These are phyloP conservation scores for Venturia asperata DNA, from an alignment of 2,329 filamentous ascomycete species.

Conservation along the genomic window DNA sequence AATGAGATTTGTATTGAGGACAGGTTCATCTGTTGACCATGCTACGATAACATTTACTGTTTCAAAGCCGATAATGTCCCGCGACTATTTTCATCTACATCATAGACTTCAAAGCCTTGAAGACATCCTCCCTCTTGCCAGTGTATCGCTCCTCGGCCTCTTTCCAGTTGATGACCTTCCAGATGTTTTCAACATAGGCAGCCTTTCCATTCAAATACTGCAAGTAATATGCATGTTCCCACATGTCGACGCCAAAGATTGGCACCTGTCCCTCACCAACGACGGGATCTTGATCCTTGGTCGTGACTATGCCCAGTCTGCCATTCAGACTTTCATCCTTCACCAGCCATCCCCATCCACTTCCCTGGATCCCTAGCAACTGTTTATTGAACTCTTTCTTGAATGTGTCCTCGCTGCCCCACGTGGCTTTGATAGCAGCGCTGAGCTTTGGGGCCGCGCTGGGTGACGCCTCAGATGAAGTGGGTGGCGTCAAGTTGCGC, in stretches of 20 bases:
- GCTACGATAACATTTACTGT: not conserved
- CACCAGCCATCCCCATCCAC: constrained; percentile 84
- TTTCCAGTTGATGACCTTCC: constrained; percentile 74
- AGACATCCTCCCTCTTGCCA: constrained; percentile 36
- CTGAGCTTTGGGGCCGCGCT: constrained; percentile 51
- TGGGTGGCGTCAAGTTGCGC: constrained; percentile 66
- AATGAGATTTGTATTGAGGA: no score
- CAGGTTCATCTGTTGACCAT: no score
- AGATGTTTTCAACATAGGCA: constrained; percentile 68
- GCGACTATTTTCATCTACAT: constrained; percentile 18
- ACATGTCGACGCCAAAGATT: constrained; percentile 77
- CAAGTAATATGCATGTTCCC: constrained; percentile 89
- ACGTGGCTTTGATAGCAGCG: constrained; percentile 56
- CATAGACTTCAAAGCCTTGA: constrained; percentile 32
- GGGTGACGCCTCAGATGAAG: constrained; percentile 50
- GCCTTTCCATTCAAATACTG: constrained; percentile 74
- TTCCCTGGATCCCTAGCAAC: constrained; percentile 68
- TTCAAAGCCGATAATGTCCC: not conserved
- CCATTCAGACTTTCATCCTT: constrained; percentile 47
- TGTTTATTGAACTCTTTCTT: constrained; percentile 57
- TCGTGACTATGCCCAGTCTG: constrained; percentile 62
- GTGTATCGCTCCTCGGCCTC: constrained; percentile 57
- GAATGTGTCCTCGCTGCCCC: constrained; percentile 62
- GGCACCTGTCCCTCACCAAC: constrained; percentile 55
- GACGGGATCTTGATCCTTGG: constrained; percentile 80